Evolutionary conservation across 495 filamentous ascomycete species (phyloP).

Genomic region (Penicillium egyptiacum): DNA sequence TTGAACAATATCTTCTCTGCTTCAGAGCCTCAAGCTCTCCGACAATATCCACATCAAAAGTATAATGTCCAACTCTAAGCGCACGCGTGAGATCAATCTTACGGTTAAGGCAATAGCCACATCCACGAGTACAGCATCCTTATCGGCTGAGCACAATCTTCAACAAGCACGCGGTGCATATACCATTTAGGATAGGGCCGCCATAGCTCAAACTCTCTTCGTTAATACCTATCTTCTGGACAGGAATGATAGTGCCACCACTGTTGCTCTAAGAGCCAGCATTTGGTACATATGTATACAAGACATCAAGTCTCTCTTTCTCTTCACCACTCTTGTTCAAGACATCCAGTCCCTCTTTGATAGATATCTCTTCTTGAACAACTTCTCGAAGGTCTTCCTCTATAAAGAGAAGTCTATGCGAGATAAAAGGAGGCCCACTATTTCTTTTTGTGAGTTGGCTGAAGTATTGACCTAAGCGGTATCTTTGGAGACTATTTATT

Average conservation of each 20-base stretch:
- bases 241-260: constrained; percentile 1
- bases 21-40: not conserved
- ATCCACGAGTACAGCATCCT: constrained; percentile 10
- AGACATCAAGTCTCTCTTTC: not conserved
- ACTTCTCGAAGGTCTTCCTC: not conserved
- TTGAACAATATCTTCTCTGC: not conserved
- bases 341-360: not conserved
- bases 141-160: constrained; percentile 7
- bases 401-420: not conserved
- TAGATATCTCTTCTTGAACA: not conserved
- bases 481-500: not conserved
- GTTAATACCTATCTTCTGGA: not conserved
- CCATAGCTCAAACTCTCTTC: not conserved
- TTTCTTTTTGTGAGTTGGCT: too few species aligned
- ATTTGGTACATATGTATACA: not conserved
- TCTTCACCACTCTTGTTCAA: not conserved
- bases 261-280: not conserved
- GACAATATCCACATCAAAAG: constrained; percentile 12
- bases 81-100: not conserved
- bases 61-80: constrained; percentile 15
- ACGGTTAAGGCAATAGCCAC: constrained; percentile 10
- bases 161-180: constrained; percentile 1
- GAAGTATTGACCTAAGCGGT: not conserved
- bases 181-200: constrained; percentile 6
- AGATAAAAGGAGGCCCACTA: not conserved